phyloP scores from a whole-genome alignment of 495 filamentous ascomycete genomes.

The Lasiosphaeria ovina region DNA sequence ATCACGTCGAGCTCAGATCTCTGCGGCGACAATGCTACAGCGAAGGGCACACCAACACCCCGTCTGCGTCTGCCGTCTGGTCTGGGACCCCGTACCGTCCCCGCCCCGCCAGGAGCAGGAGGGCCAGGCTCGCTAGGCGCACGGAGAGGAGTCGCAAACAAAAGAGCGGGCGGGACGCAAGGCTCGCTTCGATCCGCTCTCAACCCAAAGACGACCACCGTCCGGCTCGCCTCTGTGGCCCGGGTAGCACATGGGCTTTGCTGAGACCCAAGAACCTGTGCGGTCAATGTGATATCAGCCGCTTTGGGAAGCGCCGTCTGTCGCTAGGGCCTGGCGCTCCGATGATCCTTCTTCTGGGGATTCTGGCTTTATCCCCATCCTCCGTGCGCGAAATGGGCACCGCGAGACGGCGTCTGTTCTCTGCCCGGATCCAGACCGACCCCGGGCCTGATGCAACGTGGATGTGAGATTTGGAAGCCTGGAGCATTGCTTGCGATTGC shows the following conservation, averaged over 20 bases:
- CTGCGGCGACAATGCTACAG: conserved; percentile 23
- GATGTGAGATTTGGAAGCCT: conserved; percentile 14
- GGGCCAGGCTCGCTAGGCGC: conserved; percentile 12
- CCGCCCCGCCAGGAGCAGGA: not conserved
- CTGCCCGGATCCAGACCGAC: conserved; percentile 17
- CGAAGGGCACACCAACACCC: not conserved
- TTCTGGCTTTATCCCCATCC: conserved; percentile 27
- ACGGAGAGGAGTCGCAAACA: conserved; percentile 18
- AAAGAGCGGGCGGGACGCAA: conserved; percentile 20
- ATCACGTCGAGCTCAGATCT: conserved; percentile 21
- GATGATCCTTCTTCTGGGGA: conserved; percentile 20
- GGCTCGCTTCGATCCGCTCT: conserved; percentile 33
- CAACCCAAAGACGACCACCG: conserved; percentile 21
- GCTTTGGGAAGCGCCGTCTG: conserved; percentile 17
- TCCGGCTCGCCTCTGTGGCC: conserved; percentile 26
- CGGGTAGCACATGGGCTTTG: conserved; percentile 26
- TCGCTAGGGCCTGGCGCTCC: conserved; percentile 5
- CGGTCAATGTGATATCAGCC: conserved; percentile 27
- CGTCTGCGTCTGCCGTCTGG: no score
- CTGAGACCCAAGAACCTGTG: conserved; percentile 24
- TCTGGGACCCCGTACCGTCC: no score
- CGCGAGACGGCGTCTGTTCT: conserved; percentile 24
- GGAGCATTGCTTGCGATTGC: conserved; percentile 22
- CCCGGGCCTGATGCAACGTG: conserved; percentile 26
- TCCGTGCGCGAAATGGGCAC: conserved; percentile 28